Evolutionary conservation across 1,284 basidiomycete species (phyloP).

Genomic region (Hemileia vastatrix): DNA sequence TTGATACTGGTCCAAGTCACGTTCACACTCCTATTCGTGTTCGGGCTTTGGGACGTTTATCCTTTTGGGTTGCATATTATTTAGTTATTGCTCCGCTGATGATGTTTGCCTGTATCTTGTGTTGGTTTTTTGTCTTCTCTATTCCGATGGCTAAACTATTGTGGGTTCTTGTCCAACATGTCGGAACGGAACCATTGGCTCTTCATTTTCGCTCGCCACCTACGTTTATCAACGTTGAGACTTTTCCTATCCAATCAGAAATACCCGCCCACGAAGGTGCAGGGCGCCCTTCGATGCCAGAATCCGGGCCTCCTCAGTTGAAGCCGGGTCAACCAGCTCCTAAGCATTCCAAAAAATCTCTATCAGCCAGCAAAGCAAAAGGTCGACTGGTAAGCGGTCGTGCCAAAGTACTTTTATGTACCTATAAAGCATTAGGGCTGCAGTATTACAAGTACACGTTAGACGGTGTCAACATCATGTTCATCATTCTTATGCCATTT

Average conservation of each 20-base stretch:
- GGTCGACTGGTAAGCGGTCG: conserved; percentile 48
- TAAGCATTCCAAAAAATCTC: conserved; percentile 48
- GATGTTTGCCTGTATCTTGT: conserved; percentile 71
- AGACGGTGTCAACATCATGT: conserved; percentile 96
- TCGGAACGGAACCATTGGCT: conserved; percentile 68
- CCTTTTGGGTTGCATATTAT: conserved; percentile 69
- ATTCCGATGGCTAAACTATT: conserved; percentile 97
- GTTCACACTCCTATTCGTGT: conserved; percentile 34
- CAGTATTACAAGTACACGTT: conserved; percentile 99
- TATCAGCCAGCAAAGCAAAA: conserved; percentile 51
- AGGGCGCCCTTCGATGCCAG: conserved; percentile 31
- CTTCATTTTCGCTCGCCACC: conserved; percentile 86
- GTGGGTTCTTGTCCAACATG: conserved; percentile 80
- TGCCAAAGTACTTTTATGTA: conserved; percentile 79
- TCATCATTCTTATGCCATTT: conserved; percentile 86
- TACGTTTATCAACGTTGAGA: conserved; percentile 47
- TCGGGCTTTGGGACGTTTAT: conserved; percentile 49
- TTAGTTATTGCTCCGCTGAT: conserved; percentile 77
- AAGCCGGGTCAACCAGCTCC: conserved; percentile 63
- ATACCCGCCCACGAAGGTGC: conserved; percentile 27
- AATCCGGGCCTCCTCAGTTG: conserved; percentile 49
- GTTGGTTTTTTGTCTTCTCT: conserved; percentile 86
- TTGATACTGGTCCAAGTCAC: too few species aligned
- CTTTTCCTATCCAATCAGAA: conserved; percentile 30
- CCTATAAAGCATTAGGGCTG: conserved; percentile 77